These are phyloP conservation scores for Colletotrichum liriopes DNA, from an alignment of 2,329 filamentous ascomycete species.

Conservation along the genomic window DNA sequence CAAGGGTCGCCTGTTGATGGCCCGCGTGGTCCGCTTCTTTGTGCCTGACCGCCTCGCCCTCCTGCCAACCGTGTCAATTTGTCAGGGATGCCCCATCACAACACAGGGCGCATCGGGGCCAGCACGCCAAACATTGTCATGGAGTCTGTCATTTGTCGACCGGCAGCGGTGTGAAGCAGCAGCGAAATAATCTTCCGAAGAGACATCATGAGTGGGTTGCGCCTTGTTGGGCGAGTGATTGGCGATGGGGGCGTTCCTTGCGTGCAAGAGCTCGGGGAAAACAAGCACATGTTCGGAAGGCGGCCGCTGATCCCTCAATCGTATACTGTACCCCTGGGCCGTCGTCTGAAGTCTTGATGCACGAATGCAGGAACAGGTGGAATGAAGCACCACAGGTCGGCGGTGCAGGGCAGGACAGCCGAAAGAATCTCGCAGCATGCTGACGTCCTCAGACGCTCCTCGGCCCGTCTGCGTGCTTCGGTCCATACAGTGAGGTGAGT, in stretches of 20 bases:
- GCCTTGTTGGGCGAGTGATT: constrained; percentile 23
- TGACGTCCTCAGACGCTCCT: constrained; percentile 24
- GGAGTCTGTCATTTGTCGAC: constrained; percentile 25
- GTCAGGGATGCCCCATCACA: constrained; percentile 29
- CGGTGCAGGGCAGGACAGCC: constrained; percentile 18
- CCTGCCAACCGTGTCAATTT: constrained; percentile 28
- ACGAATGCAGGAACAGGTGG: constrained; percentile 26
- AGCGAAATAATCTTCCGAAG: constrained; percentile 32
- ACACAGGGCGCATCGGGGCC: constrained; percentile 18
- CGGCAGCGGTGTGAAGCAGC: constrained; percentile 36
- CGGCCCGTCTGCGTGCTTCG: constrained; percentile 32
- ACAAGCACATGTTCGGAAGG: not conserved
- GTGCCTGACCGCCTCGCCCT: constrained; percentile 34
- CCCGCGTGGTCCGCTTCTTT: constrained; percentile 28
- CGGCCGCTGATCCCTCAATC: constrained; percentile 1
- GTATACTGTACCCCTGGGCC: not conserved
- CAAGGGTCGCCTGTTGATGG: constrained; percentile 26
- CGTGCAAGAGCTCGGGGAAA: not conserved
- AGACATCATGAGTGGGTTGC: constrained; percentile 21
- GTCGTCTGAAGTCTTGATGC: constrained; percentile 10
- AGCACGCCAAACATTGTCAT: constrained; percentile 29
- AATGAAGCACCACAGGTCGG: constrained; percentile 18
- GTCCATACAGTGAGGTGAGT: constrained; percentile 29
- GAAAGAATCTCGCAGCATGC: constrained; percentile 15
- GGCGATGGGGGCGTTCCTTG: constrained; percentile 3